phyloP scores from a whole-genome alignment of 148 eudicot genomes.

The Vaccinium corymbosum region DNA sequence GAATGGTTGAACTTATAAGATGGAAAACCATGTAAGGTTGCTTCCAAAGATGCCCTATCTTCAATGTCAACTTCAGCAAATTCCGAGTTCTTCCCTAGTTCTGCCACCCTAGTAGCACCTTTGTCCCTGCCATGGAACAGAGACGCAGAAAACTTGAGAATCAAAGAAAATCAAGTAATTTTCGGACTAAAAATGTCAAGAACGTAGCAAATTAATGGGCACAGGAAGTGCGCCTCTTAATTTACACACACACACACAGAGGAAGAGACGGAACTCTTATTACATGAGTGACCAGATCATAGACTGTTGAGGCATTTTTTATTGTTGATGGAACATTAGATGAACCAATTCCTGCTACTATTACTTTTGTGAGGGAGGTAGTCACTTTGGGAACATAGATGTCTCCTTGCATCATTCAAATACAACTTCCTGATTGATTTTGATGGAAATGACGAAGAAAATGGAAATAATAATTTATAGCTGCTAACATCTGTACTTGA shows the following conservation, averaged over 20 bases:
- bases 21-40: conserved; percentile 52
- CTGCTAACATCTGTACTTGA: not conserved
- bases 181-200: not conserved
- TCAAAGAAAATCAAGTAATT: not conserved
- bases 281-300: not conserved
- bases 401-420: not conserved
- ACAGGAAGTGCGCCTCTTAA: not conserved
- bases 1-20: not conserved
- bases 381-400: not conserved
- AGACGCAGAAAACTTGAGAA: conserved; percentile 2
- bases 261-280: too few species aligned
- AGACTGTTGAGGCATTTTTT: not conserved
- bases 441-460: not conserved
- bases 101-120: conserved; percentile 70
- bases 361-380: not conserved
- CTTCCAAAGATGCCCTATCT: conserved; percentile 47
- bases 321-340: not conserved
- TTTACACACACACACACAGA: too few species aligned
- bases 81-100: conserved; percentile 65
- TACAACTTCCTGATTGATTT: not conserved
- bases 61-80: conserved; percentile 63
- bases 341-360: not conserved
- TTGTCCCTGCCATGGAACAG: conserved; percentile 55
- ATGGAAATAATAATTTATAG: not conserved
- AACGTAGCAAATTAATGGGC: not conserved